phyloP scores from a whole-genome alignment of 306 rosid genomes.

The Neltuma alba region DNA sequence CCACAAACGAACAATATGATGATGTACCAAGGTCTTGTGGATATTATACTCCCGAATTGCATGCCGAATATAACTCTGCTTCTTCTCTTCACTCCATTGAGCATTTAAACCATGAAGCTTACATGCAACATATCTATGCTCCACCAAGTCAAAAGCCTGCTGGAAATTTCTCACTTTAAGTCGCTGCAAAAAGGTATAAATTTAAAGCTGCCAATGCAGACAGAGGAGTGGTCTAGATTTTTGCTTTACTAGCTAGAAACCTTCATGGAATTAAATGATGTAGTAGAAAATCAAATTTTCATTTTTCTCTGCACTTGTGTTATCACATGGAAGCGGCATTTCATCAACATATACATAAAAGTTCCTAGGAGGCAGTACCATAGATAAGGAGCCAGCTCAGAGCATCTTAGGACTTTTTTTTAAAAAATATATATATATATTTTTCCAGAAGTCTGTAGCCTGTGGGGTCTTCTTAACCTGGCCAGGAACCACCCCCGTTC shows the following conservation, averaged over 20 bases:
- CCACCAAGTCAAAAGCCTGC: slow-evolving; percentile 99
- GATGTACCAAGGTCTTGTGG: slow-evolving; percentile 96
- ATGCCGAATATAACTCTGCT: slow-evolving; percentile 97
- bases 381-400: not conserved
- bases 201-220: slow-evolving; percentile 85
- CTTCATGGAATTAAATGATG: slow-evolving; percentile 13
- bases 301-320: not conserved
- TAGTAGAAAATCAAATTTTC: not conserved
- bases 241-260: slow-evolving; percentile 35
- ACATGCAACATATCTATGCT: slow-evolving; percentile 98
- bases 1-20: slow-evolving; percentile 97
- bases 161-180: slow-evolving; percentile 98
- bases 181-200: slow-evolving; percentile 91
- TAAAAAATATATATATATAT: too few species aligned
- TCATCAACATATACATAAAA: not conserved
- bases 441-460: not conserved
- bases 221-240: slow-evolving; percentile 54
- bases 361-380: not conserved
- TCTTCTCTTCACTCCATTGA: slow-evolving; percentile 99
- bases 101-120: slow-evolving; percentile 99
- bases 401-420: not conserved
- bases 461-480: not conserved
- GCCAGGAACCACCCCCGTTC: not conserved
- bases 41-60: slow-evolving; percentile 98
- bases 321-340: not conserved